Evolutionary conservation across 192 early-diverging fungal species (phyloP), one percentile per base, ranked within the genome.

Genomic region (Geranomyces michiganensis): DNA sequence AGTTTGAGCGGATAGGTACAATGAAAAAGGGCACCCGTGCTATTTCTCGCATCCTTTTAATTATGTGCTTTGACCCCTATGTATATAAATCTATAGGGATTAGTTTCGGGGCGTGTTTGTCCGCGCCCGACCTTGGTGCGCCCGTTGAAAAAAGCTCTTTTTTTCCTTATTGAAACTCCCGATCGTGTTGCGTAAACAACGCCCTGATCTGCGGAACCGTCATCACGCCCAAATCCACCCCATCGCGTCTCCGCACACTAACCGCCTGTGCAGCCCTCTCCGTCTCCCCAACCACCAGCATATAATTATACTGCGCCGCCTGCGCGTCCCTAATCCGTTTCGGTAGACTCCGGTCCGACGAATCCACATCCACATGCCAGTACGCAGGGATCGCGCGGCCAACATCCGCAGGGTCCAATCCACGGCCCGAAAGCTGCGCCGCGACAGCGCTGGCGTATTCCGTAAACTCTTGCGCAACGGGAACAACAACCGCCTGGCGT

Each of bases 401-500:
- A 9, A 53, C n/a, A n/a, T n/a, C n/a, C 7, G 19, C 24, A 2
- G 51, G n/a, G 4, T 31, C 56, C 1, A 76, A 8, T 9, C 75
- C 65, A n/a, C 53, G 30, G 9, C 46, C 49, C 33, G 31, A n/a
- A n/a, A 80, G 61, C 62, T 55, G 59, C 41, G 64, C 41, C 1
- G 30, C 30, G 19, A 92, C 87, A 65, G 75, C 47, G 12, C 82
- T 72, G 0, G 92, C 94, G 84, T 94, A 94, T 9, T 85, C 88
- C 19, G 77, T 76, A 70, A 91, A 83, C 19, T 85, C 81, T 7
- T 70, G 60, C 79, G 53, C 77, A 1, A 87, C 90, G 8, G 96
- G 92, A 59, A 95, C 84, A 10, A 98, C 87, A 24, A 95, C 85
- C 0, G 91, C 93, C 71, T 98, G 96, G 14, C 94, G 80, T 1